Percentiles rank a stretch among this genome's conserved stretches.
These are phyloP conservation scores for Boechera retrofracta DNA, from an alignment of 345 rosid species.

Conservation along the genomic window DNA sequence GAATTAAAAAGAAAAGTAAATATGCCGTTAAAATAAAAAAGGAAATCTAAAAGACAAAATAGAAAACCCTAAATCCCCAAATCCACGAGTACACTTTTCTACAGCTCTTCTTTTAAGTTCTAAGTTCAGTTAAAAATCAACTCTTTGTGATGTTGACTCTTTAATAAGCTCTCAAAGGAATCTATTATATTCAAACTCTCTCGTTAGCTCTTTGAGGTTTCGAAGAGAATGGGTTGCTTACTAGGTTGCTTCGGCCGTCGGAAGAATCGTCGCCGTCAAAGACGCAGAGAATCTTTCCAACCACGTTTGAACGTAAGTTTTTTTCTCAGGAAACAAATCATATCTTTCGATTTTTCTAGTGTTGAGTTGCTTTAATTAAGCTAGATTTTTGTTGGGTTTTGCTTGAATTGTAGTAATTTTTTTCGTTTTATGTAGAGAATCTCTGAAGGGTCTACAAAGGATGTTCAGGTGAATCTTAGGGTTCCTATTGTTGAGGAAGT, in stretches of 20 bases:
- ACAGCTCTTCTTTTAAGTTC: background rate
- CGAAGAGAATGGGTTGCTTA: conserved; percentile 78
- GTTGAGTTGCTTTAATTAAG: background rate
- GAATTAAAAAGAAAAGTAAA: conserved; percentile 15
- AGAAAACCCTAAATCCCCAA: conserved; percentile 27
- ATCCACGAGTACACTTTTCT: conserved; percentile 43
- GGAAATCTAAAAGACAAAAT: conserved; percentile 18
- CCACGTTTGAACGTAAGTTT: conserved; percentile 56
- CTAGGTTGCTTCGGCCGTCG: conserved; percentile 85
- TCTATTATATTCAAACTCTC: conserved; percentile 21
- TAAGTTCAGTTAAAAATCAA: background rate
- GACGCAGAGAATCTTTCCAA: conserved; percentile 58
- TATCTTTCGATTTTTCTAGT: background rate
- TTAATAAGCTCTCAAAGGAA: conserved; percentile 14
- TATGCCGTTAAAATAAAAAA: background rate
- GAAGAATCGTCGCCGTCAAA: conserved; percentile 61
- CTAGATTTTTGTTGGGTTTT: conserved; percentile 6
- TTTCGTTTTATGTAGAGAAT: conserved; percentile 24
- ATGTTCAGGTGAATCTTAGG: conserved; percentile 15
- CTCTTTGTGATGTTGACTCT: conserved; percentile 40
- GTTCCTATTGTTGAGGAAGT: conserved; percentile 19
- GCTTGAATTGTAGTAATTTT: conserved; percentile 3
- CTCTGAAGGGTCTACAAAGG: conserved; percentile 27
- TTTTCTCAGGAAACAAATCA: background rate
- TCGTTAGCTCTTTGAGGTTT: conserved; percentile 8